Evolutionary conservation across 2,329 filamentous ascomycete species (phyloP).

Genomic region (Biscogniauxia marginata): DNA sequence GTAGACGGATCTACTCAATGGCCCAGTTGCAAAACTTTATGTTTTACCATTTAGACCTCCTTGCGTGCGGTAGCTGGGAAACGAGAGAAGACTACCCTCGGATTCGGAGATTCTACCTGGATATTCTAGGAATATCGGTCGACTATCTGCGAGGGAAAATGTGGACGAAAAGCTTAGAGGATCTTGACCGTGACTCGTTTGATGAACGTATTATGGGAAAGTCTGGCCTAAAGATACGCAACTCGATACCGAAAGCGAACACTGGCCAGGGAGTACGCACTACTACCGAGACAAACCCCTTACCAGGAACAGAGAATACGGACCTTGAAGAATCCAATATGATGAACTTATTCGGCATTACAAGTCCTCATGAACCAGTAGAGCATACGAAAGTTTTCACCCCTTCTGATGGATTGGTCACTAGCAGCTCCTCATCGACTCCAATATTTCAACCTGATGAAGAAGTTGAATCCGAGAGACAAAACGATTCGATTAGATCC

Average conservation of each 20-base stretch:
- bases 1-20: not conserved
- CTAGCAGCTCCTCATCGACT: too few species aligned
- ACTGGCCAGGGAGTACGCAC: too few species aligned
- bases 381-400: too few species aligned
- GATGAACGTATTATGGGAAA: not conserved
- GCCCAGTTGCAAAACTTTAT: not conserved
- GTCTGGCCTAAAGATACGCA: not conserved
- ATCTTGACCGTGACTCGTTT: not conserved
- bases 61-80: not conserved
- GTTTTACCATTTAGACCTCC: not conserved
- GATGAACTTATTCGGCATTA: too few species aligned
- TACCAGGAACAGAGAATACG: not conserved
- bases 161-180: not conserved
- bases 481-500: too few species aligned
- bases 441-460: too few species aligned
- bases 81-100: not conserved
- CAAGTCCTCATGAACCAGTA: too few species aligned
- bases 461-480: too few species aligned
- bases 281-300: too few species aligned
- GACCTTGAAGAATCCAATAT: too few species aligned
- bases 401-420: too few species aligned
- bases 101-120: not conserved
- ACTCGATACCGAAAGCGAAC: not conserved
- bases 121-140: not conserved
- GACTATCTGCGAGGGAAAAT: not conserved